Conservation (phyloP, 2,329 filamentous ascomycete species). For the Epicoccum sorghinum region DNA sequence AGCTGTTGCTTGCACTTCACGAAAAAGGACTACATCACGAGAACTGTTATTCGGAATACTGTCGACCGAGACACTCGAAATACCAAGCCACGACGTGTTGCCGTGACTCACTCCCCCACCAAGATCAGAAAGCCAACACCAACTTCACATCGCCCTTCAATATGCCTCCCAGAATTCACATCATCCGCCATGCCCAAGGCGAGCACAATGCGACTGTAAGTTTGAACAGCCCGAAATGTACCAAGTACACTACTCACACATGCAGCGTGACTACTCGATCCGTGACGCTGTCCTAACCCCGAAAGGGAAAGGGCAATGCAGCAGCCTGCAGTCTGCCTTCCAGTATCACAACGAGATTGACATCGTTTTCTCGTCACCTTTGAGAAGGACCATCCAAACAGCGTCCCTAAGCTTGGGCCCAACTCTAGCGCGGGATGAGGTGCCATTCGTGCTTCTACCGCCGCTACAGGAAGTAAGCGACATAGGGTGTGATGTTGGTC, state of each 20-base stretch:
- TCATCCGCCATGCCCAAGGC: slow-evolving; percentile 75
- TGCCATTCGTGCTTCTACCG: slow-evolving; percentile 67
- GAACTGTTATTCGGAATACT: not conserved
- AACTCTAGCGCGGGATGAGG: slow-evolving; percentile 40
- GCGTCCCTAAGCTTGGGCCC: slow-evolving; percentile 72
- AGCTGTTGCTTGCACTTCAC: not conserved
- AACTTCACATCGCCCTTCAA: slow-evolving; percentile 4
- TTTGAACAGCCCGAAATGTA: not conserved
- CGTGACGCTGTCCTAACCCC: slow-evolving; percentile 80
- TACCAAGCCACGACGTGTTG: not conserved
- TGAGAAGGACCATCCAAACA: slow-evolving; percentile 82
- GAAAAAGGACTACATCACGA: not conserved
- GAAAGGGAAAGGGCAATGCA: slow-evolving; percentile 78
- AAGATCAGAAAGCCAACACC: not conserved
- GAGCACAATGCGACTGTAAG: slow-evolving; percentile 69
- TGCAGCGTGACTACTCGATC: slow-evolving; percentile 69
- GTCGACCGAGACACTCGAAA: not conserved
- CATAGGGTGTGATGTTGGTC: slow-evolving; percentile 77
- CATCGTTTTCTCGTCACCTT: slow-evolving; percentile 76
- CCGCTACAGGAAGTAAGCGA: slow-evolving; percentile 79
- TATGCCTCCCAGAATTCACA: slow-evolving; percentile 43
- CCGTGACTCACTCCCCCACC: slow-evolving; percentile 14
- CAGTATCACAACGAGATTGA: slow-evolving; percentile 65
- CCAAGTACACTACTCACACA: slow-evolving; percentile 28
- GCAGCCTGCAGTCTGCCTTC: slow-evolving; percentile 66